Percentiles rank a stretch among this genome's conserved stretches.
Conservation (phyloP, 495 filamentous ascomycete species). For the Tuber indicum region DNA sequence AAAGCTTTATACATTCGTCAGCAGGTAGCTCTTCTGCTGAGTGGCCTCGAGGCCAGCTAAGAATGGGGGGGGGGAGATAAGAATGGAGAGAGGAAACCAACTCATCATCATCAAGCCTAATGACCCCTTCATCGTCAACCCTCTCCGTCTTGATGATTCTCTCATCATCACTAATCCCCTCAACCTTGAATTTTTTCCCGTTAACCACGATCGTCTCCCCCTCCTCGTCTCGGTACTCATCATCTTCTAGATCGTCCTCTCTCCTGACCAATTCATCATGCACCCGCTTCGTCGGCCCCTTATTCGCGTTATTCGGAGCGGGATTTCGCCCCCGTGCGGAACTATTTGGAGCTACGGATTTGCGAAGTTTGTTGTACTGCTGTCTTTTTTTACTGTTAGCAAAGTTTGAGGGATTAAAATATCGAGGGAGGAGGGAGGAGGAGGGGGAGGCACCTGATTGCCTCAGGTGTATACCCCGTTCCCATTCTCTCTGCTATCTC, state of each 20-base stretch:
- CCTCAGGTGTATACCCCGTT: constrained; percentile 23
- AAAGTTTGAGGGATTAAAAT: background rate
- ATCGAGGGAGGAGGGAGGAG: background rate
- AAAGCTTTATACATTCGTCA: background rate
- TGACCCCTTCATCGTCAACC: constrained; percentile 21
- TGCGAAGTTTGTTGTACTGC: constrained; percentile 31
- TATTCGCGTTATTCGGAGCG: background rate
- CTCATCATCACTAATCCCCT: constrained; percentile 18
- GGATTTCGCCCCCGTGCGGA: background rate
- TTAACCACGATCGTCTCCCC: background rate
- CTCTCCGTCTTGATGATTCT: constrained; percentile 16
- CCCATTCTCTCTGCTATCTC: constrained; percentile 31
- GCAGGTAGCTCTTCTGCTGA: background rate
- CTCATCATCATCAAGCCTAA: constrained; percentile 31
- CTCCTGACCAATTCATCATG: background rate
- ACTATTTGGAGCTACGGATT: constrained; percentile 9
- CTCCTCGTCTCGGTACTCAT: background rate
- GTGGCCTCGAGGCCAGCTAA: background rate
- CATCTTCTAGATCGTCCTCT: background rate
- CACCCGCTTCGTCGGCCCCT: constrained; percentile 9
- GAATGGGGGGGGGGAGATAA: too few species aligned
- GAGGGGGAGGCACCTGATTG: constrained; percentile 13
- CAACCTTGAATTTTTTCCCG: background rate
- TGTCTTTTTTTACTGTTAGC: constrained; percentile 9
- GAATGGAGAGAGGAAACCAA: constrained; percentile 8